phyloP scores from a whole-genome alignment of 108 stramenopile species.

The Skeletonema costatum region DNA sequence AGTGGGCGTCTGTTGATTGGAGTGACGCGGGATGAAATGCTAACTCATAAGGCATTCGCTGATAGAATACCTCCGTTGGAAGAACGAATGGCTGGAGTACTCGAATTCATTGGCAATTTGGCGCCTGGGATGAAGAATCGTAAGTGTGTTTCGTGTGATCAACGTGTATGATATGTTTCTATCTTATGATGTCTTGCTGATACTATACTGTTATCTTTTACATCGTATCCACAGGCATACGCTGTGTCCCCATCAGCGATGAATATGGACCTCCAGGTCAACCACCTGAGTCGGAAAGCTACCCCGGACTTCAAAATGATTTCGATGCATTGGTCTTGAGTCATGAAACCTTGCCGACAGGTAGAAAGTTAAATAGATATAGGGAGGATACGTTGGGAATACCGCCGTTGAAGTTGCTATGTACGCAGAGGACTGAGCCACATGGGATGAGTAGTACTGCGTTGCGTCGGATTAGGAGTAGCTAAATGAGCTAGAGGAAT shows the following conservation, averaged over 20 bases:
- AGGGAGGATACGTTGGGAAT: conserved; percentile 60
- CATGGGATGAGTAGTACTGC: conserved; percentile 90
- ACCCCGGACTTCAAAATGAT: conserved; percentile 43
- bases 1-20: conserved; percentile 77
- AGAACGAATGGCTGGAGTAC: conserved; percentile 66
- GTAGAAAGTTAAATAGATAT: conserved; percentile 71
- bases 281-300: conserved; percentile 21
- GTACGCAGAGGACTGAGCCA: conserved; percentile 86
- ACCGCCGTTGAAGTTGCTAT: conserved; percentile 72
- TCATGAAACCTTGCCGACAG: conserved; percentile 84
- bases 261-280: conserved; percentile 82
- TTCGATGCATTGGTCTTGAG: conserved; percentile 85
- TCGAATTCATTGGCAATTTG: conserved; percentile 74
- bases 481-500: not conserved
- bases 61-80: conserved; percentile 66
- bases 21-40: conserved; percentile 85
- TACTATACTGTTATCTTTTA: not conserved
- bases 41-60: conserved; percentile 66
- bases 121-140: conserved; percentile 91
- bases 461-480: conserved; percentile 55
- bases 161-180: not conserved
- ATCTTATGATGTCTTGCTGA: not conserved
- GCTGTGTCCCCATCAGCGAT: conserved; percentile 72
- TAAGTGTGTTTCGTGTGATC: not conserved
- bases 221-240: conserved; percentile 11